Conservation (phyloP, 495 filamentous ascomycete genomes). For the Glutinoglossum americanum region DNA sequence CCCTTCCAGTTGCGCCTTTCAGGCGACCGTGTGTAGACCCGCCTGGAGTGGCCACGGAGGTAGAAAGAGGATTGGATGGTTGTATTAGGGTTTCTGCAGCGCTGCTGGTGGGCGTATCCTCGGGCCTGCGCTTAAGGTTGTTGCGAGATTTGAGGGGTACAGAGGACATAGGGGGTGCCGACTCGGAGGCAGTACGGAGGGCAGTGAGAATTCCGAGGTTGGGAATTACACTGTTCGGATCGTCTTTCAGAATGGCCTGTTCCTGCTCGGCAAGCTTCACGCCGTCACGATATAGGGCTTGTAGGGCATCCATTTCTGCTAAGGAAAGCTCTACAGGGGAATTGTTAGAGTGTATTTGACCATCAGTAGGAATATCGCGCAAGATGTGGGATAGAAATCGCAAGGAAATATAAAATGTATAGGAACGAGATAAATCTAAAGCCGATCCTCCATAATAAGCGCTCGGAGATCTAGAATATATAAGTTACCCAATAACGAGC, state of each 20-base stretch:
- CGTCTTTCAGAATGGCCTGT: constrained; percentile 32
- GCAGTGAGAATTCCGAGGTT: constrained; percentile 38
- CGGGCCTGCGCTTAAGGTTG: constrained; percentile 38
- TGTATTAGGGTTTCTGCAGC: constrained; percentile 30
- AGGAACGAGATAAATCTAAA: background rate
- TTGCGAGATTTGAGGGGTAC: constrained; percentile 32
- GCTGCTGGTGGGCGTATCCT: constrained; percentile 15
- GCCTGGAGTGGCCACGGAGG: constrained; percentile 11
- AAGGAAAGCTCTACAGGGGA: constrained; percentile 7
- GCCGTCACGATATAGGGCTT: constrained; percentile 37
- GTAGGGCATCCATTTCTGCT: constrained; percentile 23
- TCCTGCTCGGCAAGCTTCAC: constrained; percentile 41
- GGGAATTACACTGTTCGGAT: constrained; percentile 35
- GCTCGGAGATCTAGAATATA: background rate
- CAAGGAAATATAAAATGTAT: background rate
- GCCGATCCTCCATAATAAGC: too few relatives aligned
- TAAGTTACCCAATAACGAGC: background rate
- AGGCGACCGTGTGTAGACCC: constrained; percentile 18
- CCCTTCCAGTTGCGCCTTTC: constrained; percentile 27
- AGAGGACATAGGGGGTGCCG: constrained; percentile 24
- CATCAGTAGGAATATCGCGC: too few relatives aligned
- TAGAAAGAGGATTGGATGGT: constrained; percentile 17
- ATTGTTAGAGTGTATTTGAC: background rate
- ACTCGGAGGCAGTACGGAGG: constrained; percentile 32
- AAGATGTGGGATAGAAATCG: background rate